Percentiles rank a stretch among this genome's conserved stretches.
phyloP scores from a whole-genome alignment of 257 asterid species.

The Nicotiana tabacum region DNA sequence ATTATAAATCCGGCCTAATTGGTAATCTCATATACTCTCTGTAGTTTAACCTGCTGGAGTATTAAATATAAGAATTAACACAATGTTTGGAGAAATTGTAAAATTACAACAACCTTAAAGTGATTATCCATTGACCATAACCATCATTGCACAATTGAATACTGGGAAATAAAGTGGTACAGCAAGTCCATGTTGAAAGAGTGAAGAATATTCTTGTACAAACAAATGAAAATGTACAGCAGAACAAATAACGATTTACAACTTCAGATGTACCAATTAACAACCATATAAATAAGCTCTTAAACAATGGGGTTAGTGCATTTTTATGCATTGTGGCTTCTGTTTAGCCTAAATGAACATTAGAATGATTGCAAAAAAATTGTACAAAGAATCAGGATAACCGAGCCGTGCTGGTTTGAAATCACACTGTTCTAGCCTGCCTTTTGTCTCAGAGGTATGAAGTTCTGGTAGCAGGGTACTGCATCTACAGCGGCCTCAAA shows the following conservation, averaged over 20 bases:
- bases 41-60: background rate
- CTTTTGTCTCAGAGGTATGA: background rate
- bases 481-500: background rate
- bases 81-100: background rate
- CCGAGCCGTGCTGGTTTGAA: background rate
- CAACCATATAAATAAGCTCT: background rate
- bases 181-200: background rate
- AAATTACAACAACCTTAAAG: background rate
- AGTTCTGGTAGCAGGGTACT: constrained; percentile 14
- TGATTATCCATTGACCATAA: background rate
- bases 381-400: constrained; percentile 10
- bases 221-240: constrained; percentile 5
- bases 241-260: background rate
- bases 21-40: background rate
- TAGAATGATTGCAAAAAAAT: constrained; percentile 1
- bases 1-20: background rate
- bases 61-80: background rate
- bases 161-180: background rate
- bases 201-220: constrained; percentile 3
- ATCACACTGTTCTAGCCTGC: background rate
- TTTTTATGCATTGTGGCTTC: constrained; percentile 6
- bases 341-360: constrained; percentile 10
- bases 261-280: constrained; percentile 10
- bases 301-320: constrained; percentile 21
- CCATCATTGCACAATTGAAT: background rate